Base-by-base conservation (phyloP, 441 rosid species). In the Breynia disticha region DNA sequence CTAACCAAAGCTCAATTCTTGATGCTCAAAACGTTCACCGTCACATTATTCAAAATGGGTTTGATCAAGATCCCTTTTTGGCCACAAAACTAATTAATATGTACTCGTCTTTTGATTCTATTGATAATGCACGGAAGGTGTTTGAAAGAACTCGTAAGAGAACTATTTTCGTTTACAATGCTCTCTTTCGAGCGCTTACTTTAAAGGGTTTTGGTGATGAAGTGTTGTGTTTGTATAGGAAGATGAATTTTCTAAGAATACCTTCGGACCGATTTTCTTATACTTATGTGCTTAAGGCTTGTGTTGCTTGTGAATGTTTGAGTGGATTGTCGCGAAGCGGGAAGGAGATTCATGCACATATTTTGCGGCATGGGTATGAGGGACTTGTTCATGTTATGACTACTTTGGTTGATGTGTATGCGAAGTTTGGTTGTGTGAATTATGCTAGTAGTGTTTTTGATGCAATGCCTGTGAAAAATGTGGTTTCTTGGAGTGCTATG, bases 21-120 rank as follows among this genome's bases (percentile, higher is more conserved):
- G 79, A 81, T 47, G 97, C 80, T 45, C 60, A 61, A 56, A 54
- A 63, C 16, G 82, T 90, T 62, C 91, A 90, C 43, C 70, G 73
- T 16, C 96, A 85, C 59, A 76, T 90, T 17, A 42, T 58, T 7
- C 71, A 73, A 38, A 81, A 77, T 72, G 96, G 97, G 73, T 84
- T 72, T 19, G 97, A 72, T 60, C 87, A 85, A 68, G 97, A 90
- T 47, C 90, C 96, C 8, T 90, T 87, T 70, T 67, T 90, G 87
- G 96, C 83, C 14, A 87, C 97, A 42, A 87, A 90, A 59, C 95
- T 90, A 42, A 90, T 90, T 2, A 71, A 72, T 19, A 71, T 79
- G 77, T 87, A 84, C 19, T 71, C 87, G 0, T 67, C 65, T 50
- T 60, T 90, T 46, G 85, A 78, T n/a, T 76, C 77, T 0, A 51